Conservation (phyloP, 1,284 basidiomycete species). For the Wolfiporia cocos region DNA sequence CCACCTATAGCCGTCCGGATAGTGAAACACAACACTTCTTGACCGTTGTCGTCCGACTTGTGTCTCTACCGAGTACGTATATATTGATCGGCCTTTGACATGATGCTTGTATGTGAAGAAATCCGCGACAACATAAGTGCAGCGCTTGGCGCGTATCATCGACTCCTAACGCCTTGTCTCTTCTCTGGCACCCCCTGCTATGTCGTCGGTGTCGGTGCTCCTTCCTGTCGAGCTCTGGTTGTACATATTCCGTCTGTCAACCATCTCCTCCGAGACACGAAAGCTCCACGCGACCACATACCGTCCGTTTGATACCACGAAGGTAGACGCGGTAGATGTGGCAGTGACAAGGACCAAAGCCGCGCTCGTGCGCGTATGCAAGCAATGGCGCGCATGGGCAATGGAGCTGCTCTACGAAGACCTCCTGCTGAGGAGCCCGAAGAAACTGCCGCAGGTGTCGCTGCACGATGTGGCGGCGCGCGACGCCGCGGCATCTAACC, state of each 20-base stretch:
- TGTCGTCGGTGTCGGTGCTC: slow-evolving; percentile 6
- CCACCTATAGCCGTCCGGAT: no score
- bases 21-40: no score
- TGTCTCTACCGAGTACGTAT: no score
- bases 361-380: slow-evolving; percentile 48
- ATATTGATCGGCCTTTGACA: no score
- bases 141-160: not conserved
- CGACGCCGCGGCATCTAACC: slow-evolving; percentile 14
- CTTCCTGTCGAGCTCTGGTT: slow-evolving; percentile 27
- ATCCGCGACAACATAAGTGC: not conserved
- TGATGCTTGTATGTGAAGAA: slow-evolving; percentile 1
- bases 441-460: slow-evolving; percentile 21
- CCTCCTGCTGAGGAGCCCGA: slow-evolving; percentile 33
- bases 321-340: slow-evolving; percentile 8
- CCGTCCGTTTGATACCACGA: slow-evolving; percentile 19
- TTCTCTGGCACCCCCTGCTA: not conserved
- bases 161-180: not conserved
- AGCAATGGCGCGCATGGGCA: slow-evolving; percentile 43
- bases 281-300: slow-evolving; percentile 19
- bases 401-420: slow-evolving; percentile 47
- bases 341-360: slow-evolving; percentile 28
- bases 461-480: slow-evolving; percentile 19
- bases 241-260: slow-evolving; percentile 25
- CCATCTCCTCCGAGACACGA: slow-evolving; percentile 15
- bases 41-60: no score